Percentiles rank a stretch among this genome's conserved stretches.
Evolutionary conservation across 306 rosid genomes (phyloP).

Genomic region (Citrullus colocynthis): DNA sequence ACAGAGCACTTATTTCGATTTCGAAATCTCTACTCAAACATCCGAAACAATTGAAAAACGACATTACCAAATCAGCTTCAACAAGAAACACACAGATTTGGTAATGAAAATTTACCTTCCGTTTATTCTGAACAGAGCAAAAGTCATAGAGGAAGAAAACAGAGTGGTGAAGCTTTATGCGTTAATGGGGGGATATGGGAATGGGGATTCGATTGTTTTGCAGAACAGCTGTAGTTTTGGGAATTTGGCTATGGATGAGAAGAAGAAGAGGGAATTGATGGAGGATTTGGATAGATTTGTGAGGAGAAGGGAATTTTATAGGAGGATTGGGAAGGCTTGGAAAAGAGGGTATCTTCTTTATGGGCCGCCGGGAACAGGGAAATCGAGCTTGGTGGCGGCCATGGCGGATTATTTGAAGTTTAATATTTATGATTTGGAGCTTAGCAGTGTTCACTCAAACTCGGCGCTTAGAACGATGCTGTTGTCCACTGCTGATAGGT

Average conservation of each 20-base stretch:
- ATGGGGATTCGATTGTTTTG: constrained; percentile 11
- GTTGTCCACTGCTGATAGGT: constrained; percentile 26
- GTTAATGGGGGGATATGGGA: neutral
- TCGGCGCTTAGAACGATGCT: constrained; percentile 13
- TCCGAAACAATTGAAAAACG: neutral
- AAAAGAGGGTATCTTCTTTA: constrained; percentile 40
- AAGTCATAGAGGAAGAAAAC: constrained; percentile 14
- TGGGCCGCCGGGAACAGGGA: constrained; percentile 56
- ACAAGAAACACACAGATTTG: constrained; percentile 23
- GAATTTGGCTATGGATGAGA: constrained; percentile 29
- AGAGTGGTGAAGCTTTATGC: constrained; percentile 21
- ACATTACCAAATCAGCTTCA: constrained; percentile 17
- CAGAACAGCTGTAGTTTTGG: constrained; percentile 29
- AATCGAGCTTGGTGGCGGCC: constrained; percentile 41
- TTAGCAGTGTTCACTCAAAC: constrained; percentile 5
- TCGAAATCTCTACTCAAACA: neutral
- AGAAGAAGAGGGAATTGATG: constrained; percentile 20
- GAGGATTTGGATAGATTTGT: constrained; percentile 33
- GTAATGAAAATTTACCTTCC: constrained; percentile 27
- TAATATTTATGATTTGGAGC: constrained; percentile 47
- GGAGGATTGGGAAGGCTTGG: constrained; percentile 38
- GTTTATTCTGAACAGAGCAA: constrained; percentile 21
- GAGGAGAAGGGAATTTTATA: constrained; percentile 22
- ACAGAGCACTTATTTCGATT: neutral
- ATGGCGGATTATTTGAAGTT: constrained; percentile 41